phyloP scores from a whole-genome alignment of 805 yeast genomes.

The Cyberlindnera euphorbiae region DNA sequence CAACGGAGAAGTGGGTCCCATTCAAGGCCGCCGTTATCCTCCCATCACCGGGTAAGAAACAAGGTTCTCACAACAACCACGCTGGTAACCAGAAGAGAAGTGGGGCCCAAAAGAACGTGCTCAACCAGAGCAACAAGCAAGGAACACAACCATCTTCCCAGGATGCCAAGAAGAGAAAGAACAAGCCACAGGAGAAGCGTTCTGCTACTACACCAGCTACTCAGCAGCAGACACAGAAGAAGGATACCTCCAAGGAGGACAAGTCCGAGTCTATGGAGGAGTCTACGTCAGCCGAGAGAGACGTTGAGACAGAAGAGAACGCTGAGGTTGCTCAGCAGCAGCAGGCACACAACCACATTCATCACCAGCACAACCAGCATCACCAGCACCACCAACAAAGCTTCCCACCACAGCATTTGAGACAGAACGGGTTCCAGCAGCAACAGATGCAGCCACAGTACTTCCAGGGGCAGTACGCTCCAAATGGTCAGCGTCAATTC shows the following conservation, averaged over 20 bases:
- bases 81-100: slow-evolving; percentile 20
- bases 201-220: background rate
- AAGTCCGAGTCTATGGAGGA: too few species aligned
- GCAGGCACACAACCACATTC: slow-evolving; percentile 9
- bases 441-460: slow-evolving; percentile 11
- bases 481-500: slow-evolving; percentile 13
- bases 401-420: slow-evolving; percentile 10
- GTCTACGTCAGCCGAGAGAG: too few species aligned
- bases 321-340: slow-evolving; percentile 1
- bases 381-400: slow-evolving; percentile 11
- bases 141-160: slow-evolving; percentile 5
- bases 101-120: slow-evolving; percentile 6
- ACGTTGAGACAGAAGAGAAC: slow-evolving; percentile 1
- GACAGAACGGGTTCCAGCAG: slow-evolving; percentile 9
- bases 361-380: slow-evolving; percentile 9
- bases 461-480: slow-evolving; percentile 4
- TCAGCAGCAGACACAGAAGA: slow-evolving; percentile 6
- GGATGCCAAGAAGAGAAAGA: slow-evolving; percentile 25
- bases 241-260: slow-evolving; percentile 7
- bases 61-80: slow-evolving; percentile 14
- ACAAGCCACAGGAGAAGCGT: slow-evolving; percentile 18
- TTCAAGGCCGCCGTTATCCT: slow-evolving; percentile 52
- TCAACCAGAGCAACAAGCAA: slow-evolving; percentile 14
- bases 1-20: slow-evolving; percentile 70
- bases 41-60: slow-evolving; percentile 28